Base-by-base conservation (phyloP, 345 rosid genomes). In the Alliaria petiolata region DNA sequence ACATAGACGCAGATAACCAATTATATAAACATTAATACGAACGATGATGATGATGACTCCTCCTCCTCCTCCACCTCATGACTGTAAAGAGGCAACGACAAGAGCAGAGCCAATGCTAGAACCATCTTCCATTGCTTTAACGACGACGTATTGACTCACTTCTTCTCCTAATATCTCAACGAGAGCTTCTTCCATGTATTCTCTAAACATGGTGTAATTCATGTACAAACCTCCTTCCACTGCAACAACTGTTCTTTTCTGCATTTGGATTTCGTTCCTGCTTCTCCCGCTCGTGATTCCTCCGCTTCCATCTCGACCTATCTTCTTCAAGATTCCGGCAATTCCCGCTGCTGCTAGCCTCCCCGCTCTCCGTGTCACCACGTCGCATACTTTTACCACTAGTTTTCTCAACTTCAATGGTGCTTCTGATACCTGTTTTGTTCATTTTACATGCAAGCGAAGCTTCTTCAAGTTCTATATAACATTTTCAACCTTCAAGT, bases 301-400 rank as follows among this genome's bases (percentile, higher is more conserved):
- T 30, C 97, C 87, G 0, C 87, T 83, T 7, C 95, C 99, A 40
- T 95, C 99, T 64, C 97, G 78, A 11, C 99, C 92, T 0, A 89
- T 88, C 88, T 95, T 95, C 84, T 91, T 95, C 74, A 95, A 67
- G 62, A 95, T 89, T 64, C 99, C 99, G 6, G 81, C 96, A 0
- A 91, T 86, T 16, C 96, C 99, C 22, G 99, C 97, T 36, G 97
- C 96, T 31, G 91, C 95, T 72, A 95, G 72, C 54, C 99, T 81
- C 40, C 95, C 99, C 15, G 99, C 99, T 75, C 99, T 85, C 0
- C 87, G 76, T 6, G 97, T 87, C 51, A 91, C 97, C 75, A 88
- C 84, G 4, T 95, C 96, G n/a, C 99, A 95, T 70, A 95, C 56
- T 31, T 82, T 89, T n/a, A 86, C 89, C 8, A 88, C 82, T 5